Base-by-base conservation (phyloP, 257 asterid species). In the Solanum neorickii region DNA sequence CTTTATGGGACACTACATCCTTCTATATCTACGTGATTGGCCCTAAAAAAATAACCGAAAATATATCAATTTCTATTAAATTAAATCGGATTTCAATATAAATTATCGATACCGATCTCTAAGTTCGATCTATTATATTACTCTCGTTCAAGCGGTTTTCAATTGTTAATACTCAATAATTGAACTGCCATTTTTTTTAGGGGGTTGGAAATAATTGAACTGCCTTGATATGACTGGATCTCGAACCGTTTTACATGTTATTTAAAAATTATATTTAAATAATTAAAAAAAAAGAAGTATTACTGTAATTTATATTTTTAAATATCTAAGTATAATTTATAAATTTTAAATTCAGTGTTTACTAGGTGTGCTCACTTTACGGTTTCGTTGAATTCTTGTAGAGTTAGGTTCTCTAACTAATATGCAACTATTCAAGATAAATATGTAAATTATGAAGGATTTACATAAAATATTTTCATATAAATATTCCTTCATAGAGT, bases 1-100 rank as follows among this genome's bases (percentile, higher is more conserved):
- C 18, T n/a, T 86, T 46, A 49, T 62, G 82, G 9, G n/a, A 12
- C 12, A 72, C 31, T 86, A 84, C 84, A 93, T 91, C 87, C 29
- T 47, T 80, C 68, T 47, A 5, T 29, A 29, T 60, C 44, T 9
- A 80, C 69, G 44, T 18, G 69, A 80, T 80, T 47, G 44, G 68
- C 85, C 68, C 12, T 47, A 3, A 29, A 9, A 78, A 78, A 18
- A 47, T 6, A 80, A 49, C 68, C n/a, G 46, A 80, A 49, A 47
- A 49, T 29, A 15, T 5, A 35, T 35, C 1, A 0, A 5, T 5
- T 6, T 1, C 39, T 35, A 35, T 35, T 35, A 5, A 35, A 35
- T 35, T 35, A 35, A 37, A 37, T 37, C 1, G 0, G 0, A 0
- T 0, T 2, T 52, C 3, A 52, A 52, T 18, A 52, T 2, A 6